Percentiles rank a stretch among this genome's conserved stretches.
Conservation (phyloP, 306 rosid genomes). For the Vachellia pachyceras region DNA sequence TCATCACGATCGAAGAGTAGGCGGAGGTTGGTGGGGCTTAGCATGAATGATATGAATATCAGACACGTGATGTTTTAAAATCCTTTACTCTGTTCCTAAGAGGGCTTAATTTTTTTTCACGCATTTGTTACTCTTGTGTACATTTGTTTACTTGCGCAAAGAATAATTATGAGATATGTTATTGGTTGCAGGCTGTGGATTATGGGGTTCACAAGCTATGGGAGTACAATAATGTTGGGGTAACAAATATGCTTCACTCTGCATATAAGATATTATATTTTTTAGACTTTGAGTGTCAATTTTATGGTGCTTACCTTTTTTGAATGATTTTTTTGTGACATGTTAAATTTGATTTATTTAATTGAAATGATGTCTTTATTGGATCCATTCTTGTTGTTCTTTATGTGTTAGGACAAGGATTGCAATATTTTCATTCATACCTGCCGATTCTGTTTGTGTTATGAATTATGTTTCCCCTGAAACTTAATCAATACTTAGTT, state of each 20-base stretch:
- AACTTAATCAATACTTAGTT: background rate
- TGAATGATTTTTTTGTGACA: background rate
- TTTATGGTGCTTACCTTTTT: background rate
- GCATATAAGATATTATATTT: background rate
- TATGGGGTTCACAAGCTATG: slow-evolving; percentile 92
- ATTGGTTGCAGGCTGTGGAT: slow-evolving; percentile 85
- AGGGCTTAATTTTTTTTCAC: background rate
- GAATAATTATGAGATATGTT: slow-evolving; percentile 7
- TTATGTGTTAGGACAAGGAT: background rate
- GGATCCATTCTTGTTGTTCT: background rate
- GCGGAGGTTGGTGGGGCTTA: background rate
- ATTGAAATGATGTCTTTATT: background rate
- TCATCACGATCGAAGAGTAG: background rate
- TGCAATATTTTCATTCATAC: background rate
- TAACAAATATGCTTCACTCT: slow-evolving; percentile 37
- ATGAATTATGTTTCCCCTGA: background rate
- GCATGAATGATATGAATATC: background rate
- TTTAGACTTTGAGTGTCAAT: background rate
- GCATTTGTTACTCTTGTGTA: background rate
- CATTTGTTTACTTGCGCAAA: background rate
- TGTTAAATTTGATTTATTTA: background rate
- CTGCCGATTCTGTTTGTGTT: background rate
- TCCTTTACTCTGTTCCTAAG: background rate
- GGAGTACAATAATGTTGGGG: slow-evolving; percentile 97
- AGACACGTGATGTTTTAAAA: background rate